Evolutionary conservation across 2,329 filamentous ascomycete genomes (phyloP), one percentile per base, ranked within the genome.

Genomic region (Fusarium incarnatum): DNA sequence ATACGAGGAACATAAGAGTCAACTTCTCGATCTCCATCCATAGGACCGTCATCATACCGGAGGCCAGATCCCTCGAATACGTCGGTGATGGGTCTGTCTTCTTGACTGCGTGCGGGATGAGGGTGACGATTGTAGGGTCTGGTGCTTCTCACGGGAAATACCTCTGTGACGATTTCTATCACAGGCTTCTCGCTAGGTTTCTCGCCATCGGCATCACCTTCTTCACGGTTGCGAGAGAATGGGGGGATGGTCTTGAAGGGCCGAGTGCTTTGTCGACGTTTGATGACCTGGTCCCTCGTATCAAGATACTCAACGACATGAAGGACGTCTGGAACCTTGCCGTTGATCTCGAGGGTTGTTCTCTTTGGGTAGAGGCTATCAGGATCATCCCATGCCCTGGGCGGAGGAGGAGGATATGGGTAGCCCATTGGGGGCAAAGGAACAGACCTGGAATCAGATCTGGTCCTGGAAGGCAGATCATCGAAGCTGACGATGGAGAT

Each of bases 141-240:
- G 16, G 48, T 63, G 10, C 45, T 50, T 28, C 49, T 53, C 4
- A n/a, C 49, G 47, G 76, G 67, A 42, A 78, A 79, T 37, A 84
- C 76, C 22, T 77, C 78, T 11, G 82, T 83, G 27, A 83, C 64
- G 53, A 84, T 82, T 68, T 84, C 82, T n/a, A 84, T 73, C 15
- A 84, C 75, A 2, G 82, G 79, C 15, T 48, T 41, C 11, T 56
- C 44, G 10, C 18, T 59, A 16, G 62, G 55, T 16, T 50, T 66
- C 10, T 62, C 64, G 13, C 64, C 62, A 8, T 64, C 63, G 23
- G 47, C 23, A 23, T 76, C 62, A 1, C 73, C 74, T n/a, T 73
- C 49, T 27, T 53, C 49, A 28, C n/a, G 18, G 16, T 18, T 53
- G 5, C 49, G 49, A 42, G 68, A 6, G 75, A 73, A 71, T 37